These are phyloP conservation scores for Saccharum officinarum DNA, from an alignment of 176 grass and related monocot species.

Conservation along the genomic window DNA sequence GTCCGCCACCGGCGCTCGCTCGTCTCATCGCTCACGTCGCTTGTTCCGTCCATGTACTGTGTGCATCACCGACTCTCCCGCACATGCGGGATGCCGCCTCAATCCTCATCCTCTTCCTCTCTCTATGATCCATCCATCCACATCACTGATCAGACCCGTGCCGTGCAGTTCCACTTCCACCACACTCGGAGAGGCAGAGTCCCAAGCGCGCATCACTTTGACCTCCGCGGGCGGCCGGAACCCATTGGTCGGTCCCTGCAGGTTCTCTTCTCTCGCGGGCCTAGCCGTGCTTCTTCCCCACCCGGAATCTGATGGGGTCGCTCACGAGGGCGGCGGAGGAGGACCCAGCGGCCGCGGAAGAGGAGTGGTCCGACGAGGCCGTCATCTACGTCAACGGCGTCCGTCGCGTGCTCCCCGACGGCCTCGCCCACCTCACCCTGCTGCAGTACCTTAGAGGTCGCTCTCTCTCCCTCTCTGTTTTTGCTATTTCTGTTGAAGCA, in stretches of 20 bases:
- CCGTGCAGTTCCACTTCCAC: not conserved
- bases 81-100: not conserved
- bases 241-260: not conserved
- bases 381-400: slow-evolving; percentile 91
- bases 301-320: slow-evolving; percentile 60
- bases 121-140: not conserved
- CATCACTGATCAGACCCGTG: slow-evolving; percentile 9
- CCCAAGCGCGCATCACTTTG: not conserved
- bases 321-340: slow-evolving; percentile 50
- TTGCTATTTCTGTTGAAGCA: not conserved
- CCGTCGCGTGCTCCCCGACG: slow-evolving; percentile 81
- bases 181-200: not conserved
- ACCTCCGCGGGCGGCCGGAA: not conserved
- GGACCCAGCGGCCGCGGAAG: slow-evolving; percentile 30
- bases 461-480: not conserved
- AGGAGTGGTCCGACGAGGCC: slow-evolving; percentile 77
- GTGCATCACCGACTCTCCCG: not conserved
- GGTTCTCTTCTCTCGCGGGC: not conserved
- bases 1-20: no score
- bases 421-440: slow-evolving; percentile 87
- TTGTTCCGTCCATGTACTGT: not conserved
- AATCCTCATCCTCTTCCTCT: not conserved
- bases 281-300: not conserved
- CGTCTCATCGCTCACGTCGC: no score
- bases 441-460: slow-evolving; percentile 93